Evolutionary conservation across 306 rosid genomes (phyloP), one percentile per base, ranked within the genome.

Genomic region (Malus sylvestris): DNA sequence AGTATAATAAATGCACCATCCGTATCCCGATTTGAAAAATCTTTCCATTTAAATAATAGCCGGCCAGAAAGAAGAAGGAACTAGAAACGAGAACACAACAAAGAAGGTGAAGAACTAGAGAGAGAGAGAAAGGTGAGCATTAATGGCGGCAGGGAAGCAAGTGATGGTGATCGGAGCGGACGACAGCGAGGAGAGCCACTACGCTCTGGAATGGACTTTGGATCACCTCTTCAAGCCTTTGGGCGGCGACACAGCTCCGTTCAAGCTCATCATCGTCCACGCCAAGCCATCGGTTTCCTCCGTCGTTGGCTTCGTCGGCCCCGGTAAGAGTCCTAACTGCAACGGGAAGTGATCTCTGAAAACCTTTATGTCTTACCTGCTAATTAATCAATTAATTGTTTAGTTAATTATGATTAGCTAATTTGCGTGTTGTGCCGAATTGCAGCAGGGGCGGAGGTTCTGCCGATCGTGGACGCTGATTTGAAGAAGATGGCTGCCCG

Each of bases 401-500:
- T 33, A 3, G 35, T 55, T 35, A 5, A 13, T 35, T 38, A 6
- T 27, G 44, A 8, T 18, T 46, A 35, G 52, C 16, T 32, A 80
- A 22, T 8, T 12, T 29, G 16, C 5, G 6, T 18, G 29, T 51
- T 55, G 29, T 65, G 73, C 2, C 72, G 4, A 35, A 25, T 33
- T 67, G 45, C 46, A 91, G 93, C 86, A 33, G 85, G 81, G 8
- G 83, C 88, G 70, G 93, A 88, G 22, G 76, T 89, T 18, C 22
- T 89, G 27, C 91, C 90, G 8, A 6, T 86, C 67, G 88, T 87
- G 45, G 93, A 90, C 0, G 72, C 86, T 6, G 90, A 90, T 79
- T 73, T 88, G 81, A 83, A 29, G 72, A 88, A 10, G 78, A 81
- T 62, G 11, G 85, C 89, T 72, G 38, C 57, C 18, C 80, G 57